Evolutionary conservation across 768 basidiomycete species (phyloP), one percentile per base, ranked within the genome.

Genomic region (Tylopilus subfusipes): DNA sequence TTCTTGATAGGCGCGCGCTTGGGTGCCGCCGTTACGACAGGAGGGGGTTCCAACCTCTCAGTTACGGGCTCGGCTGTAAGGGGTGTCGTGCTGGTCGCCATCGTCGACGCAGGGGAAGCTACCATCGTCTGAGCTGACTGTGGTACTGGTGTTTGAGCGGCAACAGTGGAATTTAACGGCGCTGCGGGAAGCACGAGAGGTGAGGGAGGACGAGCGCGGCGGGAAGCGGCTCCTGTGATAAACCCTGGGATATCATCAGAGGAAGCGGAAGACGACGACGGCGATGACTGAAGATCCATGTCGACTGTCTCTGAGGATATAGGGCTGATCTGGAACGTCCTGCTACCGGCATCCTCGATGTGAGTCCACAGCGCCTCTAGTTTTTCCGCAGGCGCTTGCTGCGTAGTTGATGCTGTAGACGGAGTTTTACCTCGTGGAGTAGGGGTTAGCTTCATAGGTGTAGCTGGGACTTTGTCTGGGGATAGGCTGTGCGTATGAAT

Each of bases 281-380:
- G 70, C 5, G 69, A 72, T 6, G 69, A 70, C 46, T 70, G 68
- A 12, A 72, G 61, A 31, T 70, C 69, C 69, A 70, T 70, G 39
- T 70, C 69, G 36, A 64, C 69, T 1, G 70, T 69, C 49, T 71
- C 70, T 0, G 69, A 72, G 22, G 70, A 71, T 34, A 64, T 63
- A 16, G 69, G 68, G 36, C 68, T 71, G 48, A 67, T 57, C 51
- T 59, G 66, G 4, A 66, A 63, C 5, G 60, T 55, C 49, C 68
- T 61, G 19, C 70, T 72, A 13, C 60, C 57, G 11, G 57, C 57
- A 55, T 70, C 64, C 50, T 71, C 70, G 19, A 59, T 31, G 14
- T 59, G 55, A 1, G 14, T 55, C 63, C 62, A 65, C 4, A 56
- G 47, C 38, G 55, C 40, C 25, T 60, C 52, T 3, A 10, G 46